Percentiles rank a stretch among this genome's conserved stretches.
phyloP scores from a whole-genome alignment of 192 early-diverging fungal genomes.

The Rhizoclosmatium sp. region DNA sequence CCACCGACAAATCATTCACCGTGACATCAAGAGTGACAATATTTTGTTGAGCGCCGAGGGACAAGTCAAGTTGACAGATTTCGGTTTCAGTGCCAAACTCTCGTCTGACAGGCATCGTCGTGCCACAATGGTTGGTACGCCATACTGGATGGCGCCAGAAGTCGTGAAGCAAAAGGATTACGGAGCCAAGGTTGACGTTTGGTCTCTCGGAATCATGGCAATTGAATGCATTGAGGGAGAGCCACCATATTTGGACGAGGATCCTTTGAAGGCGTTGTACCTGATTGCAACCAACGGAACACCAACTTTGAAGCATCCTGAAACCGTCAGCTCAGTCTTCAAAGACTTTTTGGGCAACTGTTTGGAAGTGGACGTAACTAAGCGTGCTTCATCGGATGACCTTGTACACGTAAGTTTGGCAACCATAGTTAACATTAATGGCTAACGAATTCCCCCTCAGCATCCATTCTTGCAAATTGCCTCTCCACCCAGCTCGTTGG shows the following conservation, averaged over 20 bases:
- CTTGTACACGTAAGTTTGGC: slow-evolving; percentile 61
- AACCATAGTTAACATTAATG: neutral
- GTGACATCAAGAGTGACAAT: slow-evolving; percentile 90
- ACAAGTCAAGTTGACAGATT: slow-evolving; percentile 80
- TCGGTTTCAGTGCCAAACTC: slow-evolving; percentile 85
- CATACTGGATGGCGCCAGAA: slow-evolving; percentile 64
- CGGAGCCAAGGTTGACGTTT: slow-evolving; percentile 61
- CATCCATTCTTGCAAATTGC: slow-evolving; percentile 90
- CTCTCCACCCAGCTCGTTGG: slow-evolving; percentile 78
- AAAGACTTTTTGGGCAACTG: slow-evolving; percentile 91
- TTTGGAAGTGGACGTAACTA: slow-evolving; percentile 89
- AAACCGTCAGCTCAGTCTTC: slow-evolving; percentile 79
- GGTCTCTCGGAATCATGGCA: slow-evolving; percentile 68
- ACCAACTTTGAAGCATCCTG: slow-evolving; percentile 87
- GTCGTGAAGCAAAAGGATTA: slow-evolving; percentile 59
- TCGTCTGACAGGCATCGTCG: slow-evolving; percentile 71
- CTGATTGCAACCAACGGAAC: slow-evolving; percentile 91
- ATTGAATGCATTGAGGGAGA: slow-evolving; percentile 68
- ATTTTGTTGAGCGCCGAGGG: slow-evolving; percentile 78
- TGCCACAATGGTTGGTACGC: slow-evolving; percentile 75
- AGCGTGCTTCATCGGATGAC: slow-evolving; percentile 81
- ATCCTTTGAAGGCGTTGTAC: slow-evolving; percentile 78
- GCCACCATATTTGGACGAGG: slow-evolving; percentile 80
- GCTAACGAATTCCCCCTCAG: slow-evolving; percentile 39
- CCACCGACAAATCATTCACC: slow-evolving; percentile 76